Percentiles rank a stretch among this genome's conserved stretches.
phyloP scores from a whole-genome alignment of 257 asterid species.

The Henckelia pumila region DNA sequence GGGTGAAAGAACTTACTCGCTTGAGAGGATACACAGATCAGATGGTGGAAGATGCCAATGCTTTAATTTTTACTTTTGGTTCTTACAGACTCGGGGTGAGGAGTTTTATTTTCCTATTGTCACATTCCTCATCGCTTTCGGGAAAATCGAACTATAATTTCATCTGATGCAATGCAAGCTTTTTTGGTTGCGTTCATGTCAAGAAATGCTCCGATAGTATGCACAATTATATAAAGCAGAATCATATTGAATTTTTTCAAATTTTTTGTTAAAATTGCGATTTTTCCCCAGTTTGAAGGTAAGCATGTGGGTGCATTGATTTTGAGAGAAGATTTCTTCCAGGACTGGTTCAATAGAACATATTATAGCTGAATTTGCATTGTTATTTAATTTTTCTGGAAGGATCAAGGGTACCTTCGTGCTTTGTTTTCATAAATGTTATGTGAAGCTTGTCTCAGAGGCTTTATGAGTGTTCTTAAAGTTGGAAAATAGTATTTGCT shows the following conservation, averaged over 20 bases:
- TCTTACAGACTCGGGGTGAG: conserved; percentile 95
- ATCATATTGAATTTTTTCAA: neutral
- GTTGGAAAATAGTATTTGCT: neutral
- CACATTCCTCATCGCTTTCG: neutral
- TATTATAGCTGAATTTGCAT: neutral
- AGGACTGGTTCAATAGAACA: neutral
- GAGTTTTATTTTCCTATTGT: conserved; percentile 16
- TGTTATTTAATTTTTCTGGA: neutral
- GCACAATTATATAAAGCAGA: neutral
- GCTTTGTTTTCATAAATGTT: neutral
- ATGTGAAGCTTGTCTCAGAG: conserved; percentile 9
- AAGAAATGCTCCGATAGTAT: neutral
- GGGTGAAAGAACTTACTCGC: conserved; percentile 68
- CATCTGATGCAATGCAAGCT: neutral
- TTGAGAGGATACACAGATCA: conserved; percentile 64
- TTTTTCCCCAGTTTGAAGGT: neutral
- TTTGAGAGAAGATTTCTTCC: neutral
- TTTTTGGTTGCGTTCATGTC: conserved; percentile 16
- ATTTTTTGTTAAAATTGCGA: neutral
- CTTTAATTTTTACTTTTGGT: conserved; percentile 83
- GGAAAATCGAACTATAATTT: neutral
- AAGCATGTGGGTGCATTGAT: neutral
- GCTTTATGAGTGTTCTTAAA: conserved; percentile 8
- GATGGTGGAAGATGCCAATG: conserved; percentile 92
- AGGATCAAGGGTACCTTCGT: neutral